phyloP scores from a whole-genome alignment of 495 filamentous ascomycete species.

The Bacidia gigantensis region DNA sequence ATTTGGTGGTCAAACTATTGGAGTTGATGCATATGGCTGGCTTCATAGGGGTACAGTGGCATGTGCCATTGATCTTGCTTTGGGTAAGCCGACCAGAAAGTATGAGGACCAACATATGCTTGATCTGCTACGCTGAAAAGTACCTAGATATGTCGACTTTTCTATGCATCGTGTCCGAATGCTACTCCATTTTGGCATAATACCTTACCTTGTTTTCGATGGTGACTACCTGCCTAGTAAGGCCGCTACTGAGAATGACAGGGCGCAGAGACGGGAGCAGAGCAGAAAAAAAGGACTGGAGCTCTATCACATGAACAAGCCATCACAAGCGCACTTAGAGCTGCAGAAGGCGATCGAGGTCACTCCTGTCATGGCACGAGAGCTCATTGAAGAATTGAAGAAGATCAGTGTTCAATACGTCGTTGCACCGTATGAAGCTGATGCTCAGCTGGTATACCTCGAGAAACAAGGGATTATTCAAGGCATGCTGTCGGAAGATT shows the following conservation, averaged over 20 bases:
- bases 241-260: constrained; percentile 68
- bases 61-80: constrained; percentile 82
- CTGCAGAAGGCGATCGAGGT: constrained; percentile 95
- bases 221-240: constrained; percentile 94
- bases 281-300: constrained; percentile 63
- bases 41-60: constrained; percentile 85
- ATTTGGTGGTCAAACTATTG: constrained; percentile 77
- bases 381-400: constrained; percentile 85
- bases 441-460: constrained; percentile 88
- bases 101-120: constrained; percentile 26
- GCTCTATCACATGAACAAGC: constrained; percentile 62
- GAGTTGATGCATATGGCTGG: constrained; percentile 96
- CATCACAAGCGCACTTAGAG: constrained; percentile 67
- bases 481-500: constrained; percentile 92
- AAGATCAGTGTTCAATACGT: constrained; percentile 66
- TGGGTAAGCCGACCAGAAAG: constrained; percentile 78
- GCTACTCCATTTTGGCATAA: constrained; percentile 84
- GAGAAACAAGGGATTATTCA: constrained; percentile 70
- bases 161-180: constrained; percentile 82
- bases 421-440: constrained; percentile 95
- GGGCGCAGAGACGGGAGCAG: constrained; percentile 55
- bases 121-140: not conserved
- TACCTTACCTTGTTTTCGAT: constrained; percentile 88
- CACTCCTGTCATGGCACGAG: constrained; percentile 85
- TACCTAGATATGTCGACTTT: constrained; percentile 72